Evolutionary conservation across 2,329 filamentous ascomycete species (phyloP), one percentile per base, ranked within the genome.

Genomic region (Neonectria hederae): DNA sequence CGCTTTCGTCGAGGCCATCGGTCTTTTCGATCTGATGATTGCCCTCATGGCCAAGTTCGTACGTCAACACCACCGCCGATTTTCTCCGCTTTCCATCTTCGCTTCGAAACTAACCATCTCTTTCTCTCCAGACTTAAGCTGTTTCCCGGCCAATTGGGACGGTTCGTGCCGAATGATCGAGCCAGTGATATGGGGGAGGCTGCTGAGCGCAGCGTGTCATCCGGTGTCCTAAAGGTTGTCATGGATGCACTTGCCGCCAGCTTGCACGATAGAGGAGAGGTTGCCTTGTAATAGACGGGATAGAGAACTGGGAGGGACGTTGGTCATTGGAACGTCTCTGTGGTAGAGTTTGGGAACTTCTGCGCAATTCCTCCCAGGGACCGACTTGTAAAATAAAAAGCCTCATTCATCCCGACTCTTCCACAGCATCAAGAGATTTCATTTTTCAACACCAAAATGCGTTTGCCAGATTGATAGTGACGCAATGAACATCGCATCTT

Each of bases 21-120:
- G 91, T 91, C 89, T 93, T 80, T 93, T 93, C 90, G 90, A 93
- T 80, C 90, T 93, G 80, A 94, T 94, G 91, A 89, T 94, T 93
- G 91, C 91, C 86, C 92, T 94, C 87, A 94, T 94, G 91, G 92
- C 91, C 90, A 94, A 94, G 88, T 92, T 92, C 86, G 89, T 92
- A 87, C 77, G 87, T 89, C 61, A 66, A 61, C 35, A 35, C 65
- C 58, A 28, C 17, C n/a, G 35, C 8, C 49, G 8, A 68, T n/a
- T 10, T 35, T 21, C 28, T 17, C 24, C 24, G 30, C 26, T 14
- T 4, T 9, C 24, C 21, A 8, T 57, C 19, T 52, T 21, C 24
- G 30, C 49, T 30, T 38, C 54, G 42, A 46, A 54, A 59, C 59
- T 73, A 49, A 73, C 57, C 51, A 28, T 45, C 9, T 45, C 9